These are phyloP conservation scores for Adansonia grandidieri DNA, from an alignment of 441 rosid genomes.

Conservation along the genomic window DNA sequence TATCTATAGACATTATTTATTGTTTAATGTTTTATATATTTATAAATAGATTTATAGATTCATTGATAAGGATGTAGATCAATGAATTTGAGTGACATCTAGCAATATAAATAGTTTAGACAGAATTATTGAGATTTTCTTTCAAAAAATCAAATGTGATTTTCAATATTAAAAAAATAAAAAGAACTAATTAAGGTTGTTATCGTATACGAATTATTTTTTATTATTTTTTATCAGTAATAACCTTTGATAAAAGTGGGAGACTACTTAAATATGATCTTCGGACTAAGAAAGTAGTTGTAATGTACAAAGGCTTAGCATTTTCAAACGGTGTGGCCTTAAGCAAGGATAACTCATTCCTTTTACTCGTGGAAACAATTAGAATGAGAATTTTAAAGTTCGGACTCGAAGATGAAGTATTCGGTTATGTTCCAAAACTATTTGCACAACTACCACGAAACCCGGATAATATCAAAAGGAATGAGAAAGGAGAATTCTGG, in stretches of 20 bases:
- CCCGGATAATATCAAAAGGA: slow-evolving; percentile 46
- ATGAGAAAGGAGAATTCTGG: slow-evolving; percentile 46
- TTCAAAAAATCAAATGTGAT: neutral
- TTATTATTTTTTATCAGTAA: slow-evolving; percentile 27
- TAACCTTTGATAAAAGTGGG: slow-evolving; percentile 45
- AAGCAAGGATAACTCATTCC: slow-evolving; percentile 44
- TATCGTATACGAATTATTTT: slow-evolving; percentile 38
- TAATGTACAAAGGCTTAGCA: slow-evolving; percentile 34
- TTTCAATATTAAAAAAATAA: too few species aligned
- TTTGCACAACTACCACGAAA: slow-evolving; percentile 33
- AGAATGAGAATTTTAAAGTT: slow-evolving; percentile 31
- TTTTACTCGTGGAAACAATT: slow-evolving; percentile 43
- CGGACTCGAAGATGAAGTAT: slow-evolving; percentile 15
- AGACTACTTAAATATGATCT: slow-evolving; percentile 58
- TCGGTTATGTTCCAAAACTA: neutral
- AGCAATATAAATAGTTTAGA: too few species aligned
- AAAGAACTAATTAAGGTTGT: neutral
- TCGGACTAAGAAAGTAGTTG: slow-evolving; percentile 40
- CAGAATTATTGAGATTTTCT: too few species aligned
- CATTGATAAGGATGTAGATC: too few species aligned
- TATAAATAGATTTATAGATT: too few species aligned
- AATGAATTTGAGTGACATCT: too few species aligned
- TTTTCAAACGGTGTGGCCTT: slow-evolving; percentile 50
- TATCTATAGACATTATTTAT: too few species aligned
- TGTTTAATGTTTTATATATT: too few species aligned